Evolutionary conservation across 371 early-diverging fungal species (phyloP).

Genomic region (Rhizopus arrhizus): DNA sequence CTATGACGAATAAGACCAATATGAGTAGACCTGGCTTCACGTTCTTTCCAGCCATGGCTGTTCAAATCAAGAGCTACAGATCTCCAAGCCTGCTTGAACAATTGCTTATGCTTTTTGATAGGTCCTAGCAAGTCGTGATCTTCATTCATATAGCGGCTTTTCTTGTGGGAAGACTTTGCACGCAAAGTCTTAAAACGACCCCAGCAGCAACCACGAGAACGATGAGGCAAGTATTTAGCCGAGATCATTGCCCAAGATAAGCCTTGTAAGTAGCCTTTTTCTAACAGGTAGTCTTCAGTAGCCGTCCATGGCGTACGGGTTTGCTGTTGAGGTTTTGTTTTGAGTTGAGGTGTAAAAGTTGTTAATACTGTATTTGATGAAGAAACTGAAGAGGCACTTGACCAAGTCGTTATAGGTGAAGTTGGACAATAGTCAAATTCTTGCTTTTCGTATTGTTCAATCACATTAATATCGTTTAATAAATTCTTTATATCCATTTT

Average conservation of each 20-base stretch:
- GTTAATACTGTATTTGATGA: constrained; percentile 19
- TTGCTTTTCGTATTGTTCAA: constrained; percentile 16
- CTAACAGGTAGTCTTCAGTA: constrained; percentile 40
- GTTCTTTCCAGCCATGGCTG: constrained; percentile 43
- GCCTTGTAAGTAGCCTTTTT: constrained; percentile 45
- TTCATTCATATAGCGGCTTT: constrained; percentile 35
- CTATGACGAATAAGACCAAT: constrained; percentile 2
- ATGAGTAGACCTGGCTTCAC: constrained; percentile 36
- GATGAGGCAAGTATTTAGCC: constrained; percentile 44
- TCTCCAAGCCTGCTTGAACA: constrained; percentile 52
- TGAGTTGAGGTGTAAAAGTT: constrained; percentile 7
- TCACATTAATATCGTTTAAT: constrained; percentile 28
- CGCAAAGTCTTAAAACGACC: constrained; percentile 48
- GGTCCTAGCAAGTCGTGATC: constrained; percentile 32
- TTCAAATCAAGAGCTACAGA: constrained; percentile 39
- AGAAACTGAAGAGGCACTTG: constrained; percentile 21
- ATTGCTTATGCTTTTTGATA: constrained; percentile 35
- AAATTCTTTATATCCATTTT: constrained; percentile 44
- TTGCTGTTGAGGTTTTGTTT: constrained; percentile 28
- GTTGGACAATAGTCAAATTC: constrained; percentile 13
- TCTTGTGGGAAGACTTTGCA: constrained; percentile 33
- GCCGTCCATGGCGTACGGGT: constrained; percentile 48
- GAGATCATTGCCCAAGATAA: constrained; percentile 52
- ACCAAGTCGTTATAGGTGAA: constrained; percentile 12
- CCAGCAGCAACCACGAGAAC: constrained; percentile 52